Evolutionary conservation across 805 yeast genomes (phyloP).

Genomic region (Kodamaea lidongshanica): DNA sequence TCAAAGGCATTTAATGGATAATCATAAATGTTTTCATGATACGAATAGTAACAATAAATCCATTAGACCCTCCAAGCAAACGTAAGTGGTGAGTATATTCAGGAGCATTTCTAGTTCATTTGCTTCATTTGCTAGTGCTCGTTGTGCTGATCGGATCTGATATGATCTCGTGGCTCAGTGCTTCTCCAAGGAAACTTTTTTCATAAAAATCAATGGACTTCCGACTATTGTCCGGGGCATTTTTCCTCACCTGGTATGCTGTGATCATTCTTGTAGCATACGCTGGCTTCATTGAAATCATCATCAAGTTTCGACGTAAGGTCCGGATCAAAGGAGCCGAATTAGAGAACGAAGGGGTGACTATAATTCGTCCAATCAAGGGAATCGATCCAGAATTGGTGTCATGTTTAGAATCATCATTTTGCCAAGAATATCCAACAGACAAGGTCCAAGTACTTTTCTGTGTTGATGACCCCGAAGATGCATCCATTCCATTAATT

Average conservation of each 20-base stretch:
- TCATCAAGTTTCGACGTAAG: slow-evolving; percentile 21
- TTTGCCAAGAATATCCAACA: slow-evolving; percentile 60
- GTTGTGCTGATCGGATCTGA: no score
- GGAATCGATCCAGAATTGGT: slow-evolving; percentile 76
- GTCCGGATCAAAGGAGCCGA: slow-evolving; percentile 10
- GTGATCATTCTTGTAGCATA: slow-evolving; percentile 32
- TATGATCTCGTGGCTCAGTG: no score
- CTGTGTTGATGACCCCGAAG: slow-evolving; percentile 61
- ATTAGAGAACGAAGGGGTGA: slow-evolving; percentile 40
- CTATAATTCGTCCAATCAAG: slow-evolving; percentile 75
- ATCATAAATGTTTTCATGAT: no score
- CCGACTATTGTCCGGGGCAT: slow-evolving; percentile 8
- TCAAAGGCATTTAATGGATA: no score
- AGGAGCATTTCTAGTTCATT: no score
- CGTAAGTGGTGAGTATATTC: no score
- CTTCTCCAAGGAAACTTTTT: no score
- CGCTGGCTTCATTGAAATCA: slow-evolving; percentile 35
- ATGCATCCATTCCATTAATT: slow-evolving; percentile 61
- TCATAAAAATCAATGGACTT: slow-evolving; percentile 1
- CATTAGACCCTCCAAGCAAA: no score
- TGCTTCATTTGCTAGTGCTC: no score
- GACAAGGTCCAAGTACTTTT: slow-evolving; percentile 61
- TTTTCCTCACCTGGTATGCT: slow-evolving; percentile 34
- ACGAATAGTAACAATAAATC: no score
- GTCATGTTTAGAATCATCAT: slow-evolving; percentile 60